phyloP scores from a whole-genome alignment of 202 grass and related monocot species.

The Carex arenaria region DNA sequence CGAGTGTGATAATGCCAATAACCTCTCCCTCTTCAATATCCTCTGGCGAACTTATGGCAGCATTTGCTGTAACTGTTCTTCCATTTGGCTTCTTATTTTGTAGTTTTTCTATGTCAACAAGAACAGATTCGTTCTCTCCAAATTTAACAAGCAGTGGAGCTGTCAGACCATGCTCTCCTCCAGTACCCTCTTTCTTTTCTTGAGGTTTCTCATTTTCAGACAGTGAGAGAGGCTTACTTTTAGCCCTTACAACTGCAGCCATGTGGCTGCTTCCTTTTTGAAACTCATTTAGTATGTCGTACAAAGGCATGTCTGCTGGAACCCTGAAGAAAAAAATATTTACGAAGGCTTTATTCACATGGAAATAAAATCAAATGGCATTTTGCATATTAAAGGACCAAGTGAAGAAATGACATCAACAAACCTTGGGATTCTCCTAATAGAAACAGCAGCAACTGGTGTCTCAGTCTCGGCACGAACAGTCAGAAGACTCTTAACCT shows the following conservation, averaged over 20 bases:
- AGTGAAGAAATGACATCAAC: neutral
- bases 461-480: conserved; percentile 99
- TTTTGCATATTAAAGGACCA: conserved; percentile 21
- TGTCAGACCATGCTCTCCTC: conserved; percentile 21
- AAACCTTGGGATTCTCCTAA: conserved; percentile 98
- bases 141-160: conserved; percentile 49
- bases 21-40: conserved; percentile 97
- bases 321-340: conserved; percentile 57
- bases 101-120: conserved; percentile 70
- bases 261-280: conserved; percentile 99
- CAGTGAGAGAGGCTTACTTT: conserved; percentile 32
- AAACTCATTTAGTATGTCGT: conserved; percentile 99
- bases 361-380: neutral
- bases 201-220: conserved; percentile 36
- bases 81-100: conserved; percentile 48
- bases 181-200: conserved; percentile 29
- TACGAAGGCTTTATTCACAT: neutral
- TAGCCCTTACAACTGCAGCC: conserved; percentile 94
- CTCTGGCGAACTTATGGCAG: conserved; percentile 50
- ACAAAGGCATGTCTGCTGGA: conserved; percentile 94
- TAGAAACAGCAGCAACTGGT: conserved; percentile 95
- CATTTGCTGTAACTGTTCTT: conserved; percentile 35
- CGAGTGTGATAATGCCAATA: conserved; percentile 97
- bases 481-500: conserved; percentile 99
- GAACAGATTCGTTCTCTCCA: conserved; percentile 56